A percentile compares a stretch with the other conserved stretches of the same genome.
Evolutionary conservation across 2,329 filamentous ascomycete species (phyloP).

Genomic region (Fusarium papillatum): DNA sequence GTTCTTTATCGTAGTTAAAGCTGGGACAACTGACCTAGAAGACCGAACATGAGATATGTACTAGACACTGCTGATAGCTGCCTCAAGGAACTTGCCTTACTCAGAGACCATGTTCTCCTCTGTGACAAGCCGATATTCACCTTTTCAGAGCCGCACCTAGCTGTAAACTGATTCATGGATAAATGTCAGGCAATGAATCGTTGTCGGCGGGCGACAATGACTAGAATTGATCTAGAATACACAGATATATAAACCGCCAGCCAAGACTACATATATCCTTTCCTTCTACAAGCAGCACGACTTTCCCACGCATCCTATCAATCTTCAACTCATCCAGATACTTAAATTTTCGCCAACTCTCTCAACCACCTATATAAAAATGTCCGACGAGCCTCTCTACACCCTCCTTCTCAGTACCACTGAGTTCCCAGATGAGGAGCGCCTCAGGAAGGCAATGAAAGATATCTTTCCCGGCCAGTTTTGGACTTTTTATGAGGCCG

Average conservation of each 20-base stretch:
- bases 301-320: neutral
- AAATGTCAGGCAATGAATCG: neutral
- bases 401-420: neutral
- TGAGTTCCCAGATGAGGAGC: neutral
- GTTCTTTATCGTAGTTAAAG: too few species aligned
- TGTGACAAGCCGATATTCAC: neutral
- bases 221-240: neutral
- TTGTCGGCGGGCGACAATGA: neutral
- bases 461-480: neutral
- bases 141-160: neutral
- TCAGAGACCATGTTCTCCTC: neutral
- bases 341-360: neutral
- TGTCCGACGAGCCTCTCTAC: neutral
- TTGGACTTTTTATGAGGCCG: neutral
- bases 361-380: neutral
- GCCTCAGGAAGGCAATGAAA: neutral
- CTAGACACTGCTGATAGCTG: neutral
- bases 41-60: too few species aligned
- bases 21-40: too few species aligned
- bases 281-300: neutral
- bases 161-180: neutral
- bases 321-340: neutral
- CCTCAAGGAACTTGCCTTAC: neutral
- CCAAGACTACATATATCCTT: neutral
- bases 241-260: neutral